Conservation (phyloP, 345 rosid species). For the Citrus inodora region DNA sequence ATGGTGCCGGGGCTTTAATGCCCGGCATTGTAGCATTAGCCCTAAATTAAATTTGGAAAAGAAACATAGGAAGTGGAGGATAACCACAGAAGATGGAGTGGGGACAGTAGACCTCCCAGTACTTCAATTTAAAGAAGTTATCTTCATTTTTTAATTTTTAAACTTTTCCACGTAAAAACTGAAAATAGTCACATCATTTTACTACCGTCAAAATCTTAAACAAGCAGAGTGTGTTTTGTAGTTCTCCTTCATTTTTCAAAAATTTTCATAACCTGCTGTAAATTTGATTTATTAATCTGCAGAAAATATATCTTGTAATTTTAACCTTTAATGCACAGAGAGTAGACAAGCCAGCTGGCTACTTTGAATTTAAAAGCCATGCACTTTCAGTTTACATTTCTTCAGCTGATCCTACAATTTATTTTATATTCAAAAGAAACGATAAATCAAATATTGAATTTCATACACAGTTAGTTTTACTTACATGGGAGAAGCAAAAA, state of each 20-base stretch:
- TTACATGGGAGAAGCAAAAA: constrained; percentile 59
- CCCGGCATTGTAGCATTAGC: too few relatives aligned
- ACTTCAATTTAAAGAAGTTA: neutral
- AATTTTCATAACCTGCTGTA: neutral
- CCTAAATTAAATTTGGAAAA: too few relatives aligned
- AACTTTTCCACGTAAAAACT: neutral
- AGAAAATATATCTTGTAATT: too few relatives aligned
- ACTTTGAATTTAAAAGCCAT: neutral
- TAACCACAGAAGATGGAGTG: neutral
- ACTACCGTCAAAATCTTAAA: neutral
- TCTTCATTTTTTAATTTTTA: neutral
- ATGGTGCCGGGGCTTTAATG: too few relatives aligned
- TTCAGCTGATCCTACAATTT: neutral
- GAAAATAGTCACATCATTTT: neutral
- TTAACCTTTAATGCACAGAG: neutral
- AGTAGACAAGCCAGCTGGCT: neutral
- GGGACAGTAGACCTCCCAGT: neutral
- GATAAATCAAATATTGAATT: neutral
- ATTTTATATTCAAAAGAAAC: neutral
- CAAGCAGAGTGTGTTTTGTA: too few relatives aligned
- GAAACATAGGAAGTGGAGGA: neutral
- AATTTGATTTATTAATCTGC: neutral
- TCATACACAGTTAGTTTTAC: constrained; percentile 7
- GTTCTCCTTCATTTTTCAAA: too few relatives aligned
- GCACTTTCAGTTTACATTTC: neutral